Evolutionary conservation across 2,329 filamentous ascomycete species (phyloP).

Genomic region (Sporothrix variecibatus): DNA sequence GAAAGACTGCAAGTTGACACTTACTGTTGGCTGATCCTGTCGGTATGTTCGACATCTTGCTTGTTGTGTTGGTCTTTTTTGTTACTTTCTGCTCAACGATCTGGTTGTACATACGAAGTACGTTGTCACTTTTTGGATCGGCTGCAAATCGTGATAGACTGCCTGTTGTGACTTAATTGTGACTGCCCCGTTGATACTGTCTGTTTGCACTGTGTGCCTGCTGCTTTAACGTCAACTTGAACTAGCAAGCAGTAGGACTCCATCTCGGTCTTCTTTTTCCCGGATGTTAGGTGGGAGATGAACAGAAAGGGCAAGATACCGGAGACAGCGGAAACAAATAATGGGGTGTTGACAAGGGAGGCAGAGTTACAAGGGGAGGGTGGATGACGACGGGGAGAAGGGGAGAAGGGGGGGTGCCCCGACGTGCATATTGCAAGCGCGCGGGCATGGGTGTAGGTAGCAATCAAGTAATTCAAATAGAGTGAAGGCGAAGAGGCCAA

Average conservation of each 20-base stretch:
- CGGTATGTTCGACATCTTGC: background rate
- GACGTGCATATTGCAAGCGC: slow-evolving; percentile 15
- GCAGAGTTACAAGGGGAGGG: background rate
- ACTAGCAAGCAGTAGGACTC: background rate
- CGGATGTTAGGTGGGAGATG: background rate
- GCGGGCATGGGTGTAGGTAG: slow-evolving; percentile 5
- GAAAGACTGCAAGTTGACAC: background rate
- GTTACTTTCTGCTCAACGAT: background rate
- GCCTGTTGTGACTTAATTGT: background rate
- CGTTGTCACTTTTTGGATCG: slow-evolving; percentile 12
- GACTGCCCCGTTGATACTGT: background rate
- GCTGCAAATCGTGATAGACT: slow-evolving; percentile 4
- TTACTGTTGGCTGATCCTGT: background rate
- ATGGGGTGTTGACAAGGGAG: background rate
- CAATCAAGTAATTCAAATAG: background rate
- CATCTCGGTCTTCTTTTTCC: background rate
- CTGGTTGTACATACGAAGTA: no score
- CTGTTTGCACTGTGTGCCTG: background rate
- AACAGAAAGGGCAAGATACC: background rate
- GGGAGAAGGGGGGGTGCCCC: background rate
- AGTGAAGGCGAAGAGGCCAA: background rate
- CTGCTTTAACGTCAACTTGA: background rate
- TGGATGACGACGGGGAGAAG: background rate
- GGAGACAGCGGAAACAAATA: background rate
- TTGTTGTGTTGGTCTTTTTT: background rate